Evolutionary conservation across 352 stramenopile species (phyloP).

Genomic region (Aphanomyces astaci): DNA sequence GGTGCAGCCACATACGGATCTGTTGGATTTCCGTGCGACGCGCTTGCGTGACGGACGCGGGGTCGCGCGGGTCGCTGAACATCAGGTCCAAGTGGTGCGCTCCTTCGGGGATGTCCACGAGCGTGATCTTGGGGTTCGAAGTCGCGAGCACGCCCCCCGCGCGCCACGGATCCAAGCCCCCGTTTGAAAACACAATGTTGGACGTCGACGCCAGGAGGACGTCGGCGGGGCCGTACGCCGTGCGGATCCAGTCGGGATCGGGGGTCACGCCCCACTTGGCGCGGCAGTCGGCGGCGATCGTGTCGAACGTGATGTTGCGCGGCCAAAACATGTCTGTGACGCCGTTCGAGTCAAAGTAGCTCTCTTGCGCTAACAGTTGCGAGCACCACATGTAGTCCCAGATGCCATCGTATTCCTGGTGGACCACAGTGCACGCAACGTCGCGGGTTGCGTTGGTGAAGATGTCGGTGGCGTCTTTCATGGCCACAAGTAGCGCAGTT

Average conservation of each 20-base stretch:
- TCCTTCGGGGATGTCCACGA: constrained; percentile 70
- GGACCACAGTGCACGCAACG: constrained; percentile 61
- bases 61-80: constrained; percentile 85
- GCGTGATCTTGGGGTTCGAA: constrained; percentile 31
- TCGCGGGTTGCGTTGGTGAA: constrained; percentile 68
- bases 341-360: constrained; percentile 84
- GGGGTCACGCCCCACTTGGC: constrained; percentile 54
- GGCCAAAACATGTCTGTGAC: constrained; percentile 90
- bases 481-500: not conserved
- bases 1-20: constrained; percentile 73
- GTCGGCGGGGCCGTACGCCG: constrained; percentile 55
- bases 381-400: constrained; percentile 91
- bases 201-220: constrained; percentile 47
- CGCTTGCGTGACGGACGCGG: constrained; percentile 57
- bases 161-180: constrained; percentile 89
- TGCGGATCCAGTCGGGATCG: constrained; percentile 63
- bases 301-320: constrained; percentile 48
- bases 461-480: constrained; percentile 9
- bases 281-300: constrained; percentile 57
- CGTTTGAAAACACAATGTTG: constrained; percentile 96
- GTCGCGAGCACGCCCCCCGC: constrained; percentile 73
- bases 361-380: constrained; percentile 74
- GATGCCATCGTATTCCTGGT: constrained; percentile 75
- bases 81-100: constrained; percentile 90
- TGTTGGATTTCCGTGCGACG: constrained; percentile 67